phyloP scores from a whole-genome alignment of 768 basidiomycete genomes.

The Hericium coralloides region DNA sequence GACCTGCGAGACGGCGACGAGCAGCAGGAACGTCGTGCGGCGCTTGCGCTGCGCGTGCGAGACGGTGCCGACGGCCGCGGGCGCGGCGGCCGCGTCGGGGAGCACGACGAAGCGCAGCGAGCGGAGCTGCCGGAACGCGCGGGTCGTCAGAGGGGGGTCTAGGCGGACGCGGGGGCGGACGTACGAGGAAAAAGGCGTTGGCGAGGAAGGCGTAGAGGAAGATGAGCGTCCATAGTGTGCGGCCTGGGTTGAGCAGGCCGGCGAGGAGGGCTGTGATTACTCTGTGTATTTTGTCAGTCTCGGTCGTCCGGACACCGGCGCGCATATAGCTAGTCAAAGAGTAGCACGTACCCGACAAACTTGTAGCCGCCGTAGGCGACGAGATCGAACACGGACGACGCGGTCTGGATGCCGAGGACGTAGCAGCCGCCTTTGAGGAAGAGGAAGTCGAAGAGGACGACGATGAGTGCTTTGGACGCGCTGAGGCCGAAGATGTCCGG shows the following conservation, averaged over 20 bases:
- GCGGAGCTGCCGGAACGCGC: constrained; percentile 55
- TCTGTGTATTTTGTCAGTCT: constrained; percentile 28
- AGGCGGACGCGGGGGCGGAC: constrained; percentile 21
- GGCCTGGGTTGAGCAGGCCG: constrained; percentile 53
- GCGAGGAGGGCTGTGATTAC: constrained; percentile 78
- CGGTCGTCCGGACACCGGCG: not conserved
- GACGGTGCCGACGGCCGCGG: constrained; percentile 23
- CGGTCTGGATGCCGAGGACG: constrained; percentile 76
- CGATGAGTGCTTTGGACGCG: constrained; percentile 74
- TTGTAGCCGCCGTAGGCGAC: constrained; percentile 96
- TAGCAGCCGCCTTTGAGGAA: constrained; percentile 92
- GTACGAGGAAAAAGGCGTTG: constrained; percentile 88
- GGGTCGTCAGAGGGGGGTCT: not conserved
- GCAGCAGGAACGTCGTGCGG: constrained; percentile 82
- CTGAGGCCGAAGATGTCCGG: constrained; percentile 85
- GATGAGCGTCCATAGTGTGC: constrained; percentile 54
- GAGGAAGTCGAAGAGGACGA: constrained; percentile 81
- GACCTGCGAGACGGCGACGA: constrained; percentile 75
- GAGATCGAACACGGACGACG: constrained; percentile 67
- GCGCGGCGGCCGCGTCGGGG: constrained; percentile 55
- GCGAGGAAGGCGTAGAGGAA: constrained; percentile 85
- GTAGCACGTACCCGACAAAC: constrained; percentile 73
- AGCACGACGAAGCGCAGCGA: constrained; percentile 88
- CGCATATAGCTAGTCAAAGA: not conserved
- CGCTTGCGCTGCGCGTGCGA: constrained; percentile 64